Conservation (phyloP, 106 monocot genomes). For the Dendrobium chrysotoxum region DNA sequence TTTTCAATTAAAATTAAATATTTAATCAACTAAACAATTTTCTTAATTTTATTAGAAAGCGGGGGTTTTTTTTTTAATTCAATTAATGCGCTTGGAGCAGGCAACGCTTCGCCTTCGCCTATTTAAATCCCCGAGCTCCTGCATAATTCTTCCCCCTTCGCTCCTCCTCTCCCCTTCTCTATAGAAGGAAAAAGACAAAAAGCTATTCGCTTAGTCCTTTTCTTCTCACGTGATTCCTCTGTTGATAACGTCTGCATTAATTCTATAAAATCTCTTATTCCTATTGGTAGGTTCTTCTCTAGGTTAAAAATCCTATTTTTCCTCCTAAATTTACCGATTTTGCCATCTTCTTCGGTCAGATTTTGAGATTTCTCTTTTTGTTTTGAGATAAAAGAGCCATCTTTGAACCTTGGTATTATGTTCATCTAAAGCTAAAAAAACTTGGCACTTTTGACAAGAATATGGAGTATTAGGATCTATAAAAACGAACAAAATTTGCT, state of each 20-base stretch:
- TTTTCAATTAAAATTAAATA: background rate
- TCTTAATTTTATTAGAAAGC: too few relatives aligned
- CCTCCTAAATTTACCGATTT: background rate
- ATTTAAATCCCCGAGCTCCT: conserved; percentile 18
- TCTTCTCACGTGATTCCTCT: background rate
- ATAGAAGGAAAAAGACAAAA: background rate
- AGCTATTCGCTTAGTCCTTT: background rate
- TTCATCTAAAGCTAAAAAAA: background rate
- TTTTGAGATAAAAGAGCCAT: background rate
- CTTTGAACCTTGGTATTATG: background rate
- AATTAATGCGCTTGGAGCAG: background rate
- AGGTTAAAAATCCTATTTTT: background rate
- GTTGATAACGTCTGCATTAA: conserved; percentile 3
- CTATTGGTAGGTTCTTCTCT: background rate
- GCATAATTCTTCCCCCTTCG: conserved; percentile 6
- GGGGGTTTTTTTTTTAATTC: background rate
- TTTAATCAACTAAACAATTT: background rate
- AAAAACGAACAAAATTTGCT: background rate
- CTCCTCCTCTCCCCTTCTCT: background rate
- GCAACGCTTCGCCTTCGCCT: conserved; percentile 15
- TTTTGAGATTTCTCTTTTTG: too few relatives aligned
- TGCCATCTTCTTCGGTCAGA: background rate
- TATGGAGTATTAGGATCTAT: background rate
- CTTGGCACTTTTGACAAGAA: background rate
- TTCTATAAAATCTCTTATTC: background rate